Percentiles rank a stretch among this genome's conserved stretches.
These are phyloP conservation scores for Pogostemon cablin DNA, from an alignment of 257 asterid species.

Conservation along the genomic window DNA sequence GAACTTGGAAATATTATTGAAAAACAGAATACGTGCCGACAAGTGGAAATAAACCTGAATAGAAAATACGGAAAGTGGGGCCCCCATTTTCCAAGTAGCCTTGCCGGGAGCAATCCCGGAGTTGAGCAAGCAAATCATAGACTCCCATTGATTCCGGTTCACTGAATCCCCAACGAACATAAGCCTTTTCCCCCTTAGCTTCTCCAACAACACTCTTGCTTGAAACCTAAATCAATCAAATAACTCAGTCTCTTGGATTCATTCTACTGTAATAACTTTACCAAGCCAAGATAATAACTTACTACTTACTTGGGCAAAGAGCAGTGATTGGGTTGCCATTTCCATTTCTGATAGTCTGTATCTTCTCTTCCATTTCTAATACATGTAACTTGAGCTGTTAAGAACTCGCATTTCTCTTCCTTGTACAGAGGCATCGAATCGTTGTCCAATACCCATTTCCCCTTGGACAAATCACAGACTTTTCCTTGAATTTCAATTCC, in stretches of 20 bases:
- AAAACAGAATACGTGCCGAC: background rate
- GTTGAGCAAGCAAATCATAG: constrained; percentile 71
- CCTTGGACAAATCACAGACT: constrained; percentile 63
- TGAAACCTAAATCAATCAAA: constrained; percentile 44
- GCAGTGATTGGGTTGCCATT: constrained; percentile 78
- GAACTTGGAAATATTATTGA: background rate
- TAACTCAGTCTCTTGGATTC: no score
- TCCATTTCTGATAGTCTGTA: constrained; percentile 66
- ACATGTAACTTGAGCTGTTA: constrained; percentile 76
- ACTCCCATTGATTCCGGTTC: constrained; percentile 88
- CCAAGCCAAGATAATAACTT: no score
- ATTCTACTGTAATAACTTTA: no score
- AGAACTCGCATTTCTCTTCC: constrained; percentile 65
- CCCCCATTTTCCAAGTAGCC: constrained; percentile 59
- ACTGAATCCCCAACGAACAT: constrained; percentile 81
- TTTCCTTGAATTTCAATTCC: constrained; percentile 48
- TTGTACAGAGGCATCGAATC: constrained; percentile 56
- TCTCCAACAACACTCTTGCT: constrained; percentile 60
- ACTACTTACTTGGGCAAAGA: constrained; percentile 62
- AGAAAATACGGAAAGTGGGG: constrained; percentile 62
- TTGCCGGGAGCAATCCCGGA: constrained; percentile 51
- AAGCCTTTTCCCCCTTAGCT: constrained; percentile 69
- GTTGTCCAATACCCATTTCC: constrained; percentile 70
- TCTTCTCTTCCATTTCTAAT: constrained; percentile 63
- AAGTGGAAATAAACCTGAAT: constrained; percentile 46